phyloP scores from a whole-genome alignment of 116 monocot species.

The Phalaenopsis hybrid region DNA sequence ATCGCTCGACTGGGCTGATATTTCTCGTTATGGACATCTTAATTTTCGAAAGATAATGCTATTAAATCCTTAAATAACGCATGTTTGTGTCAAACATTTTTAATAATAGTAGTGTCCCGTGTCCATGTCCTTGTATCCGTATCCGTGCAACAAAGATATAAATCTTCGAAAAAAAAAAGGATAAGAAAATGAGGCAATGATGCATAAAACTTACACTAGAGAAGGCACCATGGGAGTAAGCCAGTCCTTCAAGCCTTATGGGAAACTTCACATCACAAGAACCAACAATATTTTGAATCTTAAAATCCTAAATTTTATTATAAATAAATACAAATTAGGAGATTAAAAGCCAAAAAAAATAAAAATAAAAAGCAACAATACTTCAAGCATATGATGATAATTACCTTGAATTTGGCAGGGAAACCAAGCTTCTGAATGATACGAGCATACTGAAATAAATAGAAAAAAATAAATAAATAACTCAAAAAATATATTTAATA shows the following conservation, averaged over 20 bases:
- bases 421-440: conserved; percentile 68
- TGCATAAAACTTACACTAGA: conserved; percentile 29
- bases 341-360: not conserved
- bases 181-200: not conserved
- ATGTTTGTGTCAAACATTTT: no score
- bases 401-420: conserved; percentile 49
- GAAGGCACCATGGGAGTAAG: conserved; percentile 29
- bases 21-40: no score
- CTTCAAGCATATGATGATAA: not conserved
- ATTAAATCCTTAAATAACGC: no score
- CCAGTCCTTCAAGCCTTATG: conserved; percentile 42
- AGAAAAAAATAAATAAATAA: not conserved
- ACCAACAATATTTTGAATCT: conserved; percentile 58
- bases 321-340: not conserved
- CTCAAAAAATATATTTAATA: no score
- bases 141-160: no score
- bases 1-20: no score
- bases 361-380: not conserved
- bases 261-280: conserved; percentile 61
- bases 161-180: no score
- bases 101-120: no score
- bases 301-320: conserved; percentile 35
- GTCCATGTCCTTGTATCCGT: no score
- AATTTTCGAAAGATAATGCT: no score
- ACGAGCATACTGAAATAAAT: conserved; percentile 50